Evolutionary conservation across 768 basidiomycete species (phyloP).

Genomic region (Fomitopsis pulvina): DNA sequence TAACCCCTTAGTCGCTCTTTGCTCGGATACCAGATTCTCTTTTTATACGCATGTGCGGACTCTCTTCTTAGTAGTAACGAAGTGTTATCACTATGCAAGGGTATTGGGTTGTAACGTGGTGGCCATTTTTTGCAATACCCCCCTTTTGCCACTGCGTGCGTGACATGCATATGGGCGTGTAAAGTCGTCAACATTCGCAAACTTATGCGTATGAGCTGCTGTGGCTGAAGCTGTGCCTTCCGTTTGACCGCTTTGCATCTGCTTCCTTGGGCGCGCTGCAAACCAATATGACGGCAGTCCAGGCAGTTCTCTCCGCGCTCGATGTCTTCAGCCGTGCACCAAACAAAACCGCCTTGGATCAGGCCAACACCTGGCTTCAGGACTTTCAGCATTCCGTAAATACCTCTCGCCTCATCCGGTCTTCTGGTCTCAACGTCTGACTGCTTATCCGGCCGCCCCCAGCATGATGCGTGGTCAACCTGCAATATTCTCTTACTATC

Average conservation of each 20-base stretch:
- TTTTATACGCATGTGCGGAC: slow-evolving; percentile 8
- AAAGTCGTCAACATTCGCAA: slow-evolving; percentile 22
- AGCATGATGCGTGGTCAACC: slow-evolving; percentile 96
- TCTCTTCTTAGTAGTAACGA: slow-evolving; percentile 15
- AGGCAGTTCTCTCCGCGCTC: slow-evolving; percentile 68
- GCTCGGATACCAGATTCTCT: slow-evolving; percentile 22
- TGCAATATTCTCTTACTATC: slow-evolving; percentile 88
- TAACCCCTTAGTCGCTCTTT: slow-evolving; percentile 46
- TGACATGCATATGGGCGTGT: neutral
- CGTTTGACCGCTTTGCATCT: neutral
- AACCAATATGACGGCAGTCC: slow-evolving; percentile 57
- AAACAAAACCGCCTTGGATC: slow-evolving; percentile 75
- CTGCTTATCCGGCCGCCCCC: slow-evolving; percentile 51
- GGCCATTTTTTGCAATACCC: slow-evolving; percentile 24
- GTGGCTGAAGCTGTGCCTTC: neutral
- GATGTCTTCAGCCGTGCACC: slow-evolving; percentile 77
- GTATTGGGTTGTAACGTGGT: slow-evolving; percentile 20
- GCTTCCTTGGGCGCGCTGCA: slow-evolving; percentile 7
- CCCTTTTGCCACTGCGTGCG: slow-evolving; percentile 9
- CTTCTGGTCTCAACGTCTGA: slow-evolving; percentile 51
- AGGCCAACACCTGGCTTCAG: slow-evolving; percentile 92
- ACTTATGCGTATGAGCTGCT: slow-evolving; percentile 11
- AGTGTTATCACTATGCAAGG: slow-evolving; percentile 17
- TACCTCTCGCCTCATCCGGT: slow-evolving; percentile 54
- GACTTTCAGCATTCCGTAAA: slow-evolving; percentile 99